phyloP scores from a whole-genome alignment of 208 protist species.

The Entamoeba invadens region DNA sequence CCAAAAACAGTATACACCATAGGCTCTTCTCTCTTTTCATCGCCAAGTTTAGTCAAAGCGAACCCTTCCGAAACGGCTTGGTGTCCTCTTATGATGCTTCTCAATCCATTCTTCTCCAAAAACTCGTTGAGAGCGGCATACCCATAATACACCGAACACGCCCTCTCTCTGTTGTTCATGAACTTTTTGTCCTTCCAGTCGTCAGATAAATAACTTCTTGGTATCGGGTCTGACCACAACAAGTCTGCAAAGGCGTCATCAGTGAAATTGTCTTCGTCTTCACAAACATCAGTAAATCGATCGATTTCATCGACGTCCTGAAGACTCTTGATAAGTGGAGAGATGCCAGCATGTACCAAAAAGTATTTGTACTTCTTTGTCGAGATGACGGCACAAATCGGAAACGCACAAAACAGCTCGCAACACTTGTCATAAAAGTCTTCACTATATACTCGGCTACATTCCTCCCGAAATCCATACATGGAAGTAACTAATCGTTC shows the following conservation, averaged over 20 bases:
- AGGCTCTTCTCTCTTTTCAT: not conserved
- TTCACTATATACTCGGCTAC: slow-evolving; percentile 62
- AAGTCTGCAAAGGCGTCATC: slow-evolving; percentile 10
- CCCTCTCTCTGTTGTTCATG: not conserved
- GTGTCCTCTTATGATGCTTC: slow-evolving; percentile 22
- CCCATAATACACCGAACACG: slow-evolving; percentile 29
- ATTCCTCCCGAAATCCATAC: slow-evolving; percentile 73
- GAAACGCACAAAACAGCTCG: slow-evolving; percentile 96
- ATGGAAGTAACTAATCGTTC: not conserved
- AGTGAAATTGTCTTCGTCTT: slow-evolving; percentile 40
- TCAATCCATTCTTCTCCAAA: slow-evolving; percentile 11
- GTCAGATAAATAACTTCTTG: not conserved
- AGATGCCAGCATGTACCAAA: slow-evolving; percentile 68
- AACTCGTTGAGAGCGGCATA: slow-evolving; percentile 20
- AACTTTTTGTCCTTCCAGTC: not conserved
- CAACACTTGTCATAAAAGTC: slow-evolving; percentile 67
- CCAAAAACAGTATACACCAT: slow-evolving; percentile 25
- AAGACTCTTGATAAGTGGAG: slow-evolving; percentile 26
- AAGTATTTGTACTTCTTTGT: slow-evolving; percentile 14
- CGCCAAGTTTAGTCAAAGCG: slow-evolving; percentile 11
- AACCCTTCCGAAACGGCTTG: slow-evolving; percentile 13
- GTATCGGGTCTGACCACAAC: slow-evolving; percentile 21
- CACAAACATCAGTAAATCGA: not conserved
- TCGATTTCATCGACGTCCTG: slow-evolving; percentile 8
- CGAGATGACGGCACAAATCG: slow-evolving; percentile 58